Evolutionary conservation across 2,329 filamentous ascomycete species (phyloP), one percentile per base, ranked within the genome.

Genomic region (Penicillium palitans): DNA sequence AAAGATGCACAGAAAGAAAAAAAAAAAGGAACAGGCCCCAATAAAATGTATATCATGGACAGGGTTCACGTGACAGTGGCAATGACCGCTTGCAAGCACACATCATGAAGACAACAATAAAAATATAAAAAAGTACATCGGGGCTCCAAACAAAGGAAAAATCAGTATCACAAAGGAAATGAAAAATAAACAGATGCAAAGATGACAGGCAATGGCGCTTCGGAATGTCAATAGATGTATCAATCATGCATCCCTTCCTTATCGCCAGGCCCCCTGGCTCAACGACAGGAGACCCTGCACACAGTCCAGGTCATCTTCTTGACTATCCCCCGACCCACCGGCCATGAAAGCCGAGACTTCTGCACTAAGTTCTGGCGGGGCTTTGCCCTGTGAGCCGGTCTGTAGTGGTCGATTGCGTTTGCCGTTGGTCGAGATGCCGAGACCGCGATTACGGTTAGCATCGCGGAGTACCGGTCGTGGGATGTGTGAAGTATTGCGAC

Each of bases 191-290:
- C 49, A 59, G 41, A 52, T 57, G 59, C 42, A 54, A 54, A 29
- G 52, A 48, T n/a, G 21, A 35, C 27, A 41, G 52, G 52, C 55
- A 59, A 41, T 50, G n/a, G 39, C 50, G 39, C 45, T 49, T 57
- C 10, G 47, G 39, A 58, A 60, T 52, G 25, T 31, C 21, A 21
- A 51, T 37, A 29, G 37, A 39, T 35, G 13, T 17, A 44, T 56
- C 48, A 40, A 39, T 45, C 52, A 21, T 56, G 42, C 25, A 48
- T 49, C 52, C 41, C 47, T 40, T 46, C 44, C 39, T 83, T 76
- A 89, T 70, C 86, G 84, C 92, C 93, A 97, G 70, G 91, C 91
- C n/a, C 93, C 93, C 76, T 96, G 90, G 68, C 91, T 96, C 46
- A 98, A 81, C 51, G 90, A 93, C 62, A 97, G 75, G 63, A 98